Base-by-base conservation (phyloP, 345 rosid genomes). In the Populus euphratica region DNA sequence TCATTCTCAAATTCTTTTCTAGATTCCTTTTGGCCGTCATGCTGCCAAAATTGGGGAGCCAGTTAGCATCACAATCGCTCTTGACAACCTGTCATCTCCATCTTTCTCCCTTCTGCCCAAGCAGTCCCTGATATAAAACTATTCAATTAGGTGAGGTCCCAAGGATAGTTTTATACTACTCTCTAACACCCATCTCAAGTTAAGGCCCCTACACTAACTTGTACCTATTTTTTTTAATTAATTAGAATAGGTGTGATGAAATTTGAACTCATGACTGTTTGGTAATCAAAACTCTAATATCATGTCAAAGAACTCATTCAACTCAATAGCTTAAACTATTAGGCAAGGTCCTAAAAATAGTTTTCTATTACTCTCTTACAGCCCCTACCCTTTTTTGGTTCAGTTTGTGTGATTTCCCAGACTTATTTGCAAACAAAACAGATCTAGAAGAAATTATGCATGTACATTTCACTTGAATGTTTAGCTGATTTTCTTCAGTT, bases 31-130 rank as follows among this genome's bases (percentile, higher is more conserved):
- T 97, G 82, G 78, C 90, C 88, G 73, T 97, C 98, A 68, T 95
- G 90, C 80, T 96, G 96, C 98, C 98, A 82, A 96, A 94, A 78
- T 92, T 88, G 36, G 98, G 98, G 83, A 94, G 98, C 97, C 98
- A 96, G 85, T 85, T 82, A 73, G 89, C 74, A 79, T 87, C 89
- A 76, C 69, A 78, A 44, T 82, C 86, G 76, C 81, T 81, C 80
- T 81, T 86, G 68, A 77, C 82, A 66, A 80, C 98, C 97, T 84
- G 85, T 90, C 83, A 84, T 86, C 90, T 91, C 99, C 61, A 88
- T 82, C 88, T 93, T 90, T 86, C 97, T 89, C 86, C 78, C 91
- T 78, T 96, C 97, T 74, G 98, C 97, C 97, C 97, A 96, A 18
- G 95, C 97, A 80, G 5, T 33, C 5, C 36, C 36, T 33, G 36